Base-by-base conservation (phyloP, 495 filamentous ascomycete species). In the Sordaria brevicollis region DNA sequence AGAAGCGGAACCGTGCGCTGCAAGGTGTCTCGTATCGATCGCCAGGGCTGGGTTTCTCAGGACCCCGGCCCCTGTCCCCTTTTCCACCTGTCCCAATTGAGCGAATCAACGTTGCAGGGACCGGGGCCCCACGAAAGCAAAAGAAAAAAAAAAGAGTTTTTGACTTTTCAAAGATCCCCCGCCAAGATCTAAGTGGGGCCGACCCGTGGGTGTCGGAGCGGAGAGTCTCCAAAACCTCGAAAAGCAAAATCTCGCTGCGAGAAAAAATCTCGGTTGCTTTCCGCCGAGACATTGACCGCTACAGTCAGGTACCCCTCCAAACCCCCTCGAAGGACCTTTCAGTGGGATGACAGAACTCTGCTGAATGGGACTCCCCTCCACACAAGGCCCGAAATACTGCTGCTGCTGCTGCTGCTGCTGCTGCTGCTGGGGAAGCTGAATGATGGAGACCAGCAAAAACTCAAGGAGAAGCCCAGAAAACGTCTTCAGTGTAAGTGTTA, bases 1-100 rank as follows among this genome's bases (percentile, higher is more conserved):
- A n/a, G 4, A 35, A 19, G 10, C 69, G 79, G 19, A 76, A 62
- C 5, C 49, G 49, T 31, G 49, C 49, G 7, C 49, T 62, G 25
- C 49, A 31, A 5, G 13, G 8, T 31, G 25, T 62, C 49, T 62
- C 49, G 49, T 62, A 57, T 57, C 49, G 49, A 57, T 57, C 49
- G 49, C 49, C 13, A 54, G 5, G 38, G 43, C 41, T 25, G 43
- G 41, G 21, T 57, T 21, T 21, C 29, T 57, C 39, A 31, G 9
- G 25, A 25, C 11, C 25, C 25, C 49, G n/a, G n/a, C n/a, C n/a
- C n/a, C n/a, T n/a, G n/a, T n/a, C n/a, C n/a, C n/a, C n/a, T n/a
- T n/a, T n/a, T n/a, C n/a, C n/a, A n/a, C n/a, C 13, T 62, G 25
- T 33, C 49, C 49, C 49, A 3, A 13, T 54, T 49, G 41, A 39